phyloP scores from a whole-genome alignment of 192 early-diverging fungal genomes.

The Mortierella antarctica region DNA sequence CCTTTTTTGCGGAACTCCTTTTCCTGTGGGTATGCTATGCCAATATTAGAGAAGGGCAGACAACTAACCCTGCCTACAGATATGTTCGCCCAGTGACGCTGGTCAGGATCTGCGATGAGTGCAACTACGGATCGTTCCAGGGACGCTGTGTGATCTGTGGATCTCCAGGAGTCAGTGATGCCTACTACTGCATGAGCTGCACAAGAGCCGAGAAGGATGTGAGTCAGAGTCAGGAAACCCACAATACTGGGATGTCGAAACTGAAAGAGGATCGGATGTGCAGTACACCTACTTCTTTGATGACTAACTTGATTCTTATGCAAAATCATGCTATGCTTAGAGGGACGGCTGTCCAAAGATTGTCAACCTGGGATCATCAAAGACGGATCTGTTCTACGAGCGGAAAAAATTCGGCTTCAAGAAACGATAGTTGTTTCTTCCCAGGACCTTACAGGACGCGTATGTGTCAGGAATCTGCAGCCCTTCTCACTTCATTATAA shows the following conservation, averaged over 20 bases:
- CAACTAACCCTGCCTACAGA: conserved; percentile 25
- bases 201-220: conserved; percentile 92
- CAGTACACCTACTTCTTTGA: no score
- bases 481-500: no score
- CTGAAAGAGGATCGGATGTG: no score
- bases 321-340: conserved; percentile 31
- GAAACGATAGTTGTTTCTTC: conserved; percentile 54
- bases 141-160: conserved; percentile 94
- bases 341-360: conserved; percentile 98
- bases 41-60: neutral
- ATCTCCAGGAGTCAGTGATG: conserved; percentile 88
- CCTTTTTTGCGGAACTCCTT: neutral
- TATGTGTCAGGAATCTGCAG: no score
- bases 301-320: neutral
- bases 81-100: conserved; percentile 89
- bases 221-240: conserved; percentile 16
- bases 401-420: conserved; percentile 91
- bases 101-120: conserved; percentile 95
- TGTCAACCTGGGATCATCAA: conserved; percentile 93
- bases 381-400: conserved; percentile 93
- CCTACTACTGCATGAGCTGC: conserved; percentile 95
- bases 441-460: no score
- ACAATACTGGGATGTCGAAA: neutral
- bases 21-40: neutral
- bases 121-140: conserved; percentile 93